Conservation (phyloP, 2,329 filamentous ascomycete genomes). For the Ophiobolus disseminans region DNA sequence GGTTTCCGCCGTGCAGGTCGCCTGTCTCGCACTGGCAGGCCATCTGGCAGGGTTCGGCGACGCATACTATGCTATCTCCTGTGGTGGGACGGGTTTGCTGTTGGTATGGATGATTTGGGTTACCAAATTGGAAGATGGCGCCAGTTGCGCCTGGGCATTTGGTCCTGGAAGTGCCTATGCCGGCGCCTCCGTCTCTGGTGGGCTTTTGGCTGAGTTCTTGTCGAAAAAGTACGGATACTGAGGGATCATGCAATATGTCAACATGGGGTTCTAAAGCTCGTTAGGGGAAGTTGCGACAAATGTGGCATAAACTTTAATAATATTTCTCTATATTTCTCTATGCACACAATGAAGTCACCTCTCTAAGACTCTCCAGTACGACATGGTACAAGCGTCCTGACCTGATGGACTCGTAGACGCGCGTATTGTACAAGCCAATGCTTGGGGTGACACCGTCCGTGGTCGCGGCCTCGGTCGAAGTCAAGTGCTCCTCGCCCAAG, state of each 20-base stretch:
- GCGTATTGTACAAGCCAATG: constrained; percentile 1
- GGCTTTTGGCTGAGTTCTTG: not conserved
- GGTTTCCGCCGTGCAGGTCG: not conserved
- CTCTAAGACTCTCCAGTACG: not conserved
- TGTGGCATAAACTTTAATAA: not conserved
- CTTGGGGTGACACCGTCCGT: not conserved
- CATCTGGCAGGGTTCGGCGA: not conserved
- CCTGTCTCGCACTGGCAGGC: not conserved
- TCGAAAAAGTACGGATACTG: not conserved
- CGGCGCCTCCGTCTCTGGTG: constrained; percentile 12
- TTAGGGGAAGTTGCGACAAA: not conserved
- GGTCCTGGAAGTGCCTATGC: constrained; percentile 11
- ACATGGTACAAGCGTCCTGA: constrained; percentile 1
- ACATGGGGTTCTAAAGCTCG: not conserved
- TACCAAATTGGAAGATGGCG: not conserved
- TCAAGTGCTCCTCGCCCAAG: constrained; percentile 18
- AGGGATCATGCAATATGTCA: not conserved
- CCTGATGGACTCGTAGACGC: constrained; percentile 2
- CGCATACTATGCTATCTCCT: not conserved
- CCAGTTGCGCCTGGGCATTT: constrained; percentile 1
- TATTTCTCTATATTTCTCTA: not conserved
- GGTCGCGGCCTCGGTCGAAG: not conserved
- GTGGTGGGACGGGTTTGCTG: constrained; percentile 2
- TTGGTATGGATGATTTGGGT: not conserved
- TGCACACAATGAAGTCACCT: constrained; percentile 1